These are phyloP conservation scores for Diutina sp. DNA, from an alignment of 1,139 yeast species.

Conservation along the genomic window DNA sequence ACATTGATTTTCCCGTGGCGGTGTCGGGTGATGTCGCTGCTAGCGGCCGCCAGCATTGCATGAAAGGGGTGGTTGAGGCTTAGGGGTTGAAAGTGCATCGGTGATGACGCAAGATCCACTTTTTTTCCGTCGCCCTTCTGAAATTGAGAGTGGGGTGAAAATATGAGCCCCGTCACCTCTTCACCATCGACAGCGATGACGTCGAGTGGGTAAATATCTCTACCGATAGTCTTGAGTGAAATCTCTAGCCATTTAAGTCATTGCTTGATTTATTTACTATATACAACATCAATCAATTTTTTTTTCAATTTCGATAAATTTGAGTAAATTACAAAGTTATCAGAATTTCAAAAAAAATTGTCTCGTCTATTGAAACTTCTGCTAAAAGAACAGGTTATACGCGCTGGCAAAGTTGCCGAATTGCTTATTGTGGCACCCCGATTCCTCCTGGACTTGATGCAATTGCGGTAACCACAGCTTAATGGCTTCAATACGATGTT, in stretches of 20 bases:
- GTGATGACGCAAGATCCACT: background rate
- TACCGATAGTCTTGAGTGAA: background rate
- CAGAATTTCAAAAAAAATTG: too few relatives aligned
- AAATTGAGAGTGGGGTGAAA: background rate
- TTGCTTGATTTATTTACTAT: too few relatives aligned
- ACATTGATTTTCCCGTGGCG: too few relatives aligned
- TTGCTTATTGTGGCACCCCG: constrained; percentile 12
- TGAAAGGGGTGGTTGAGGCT: background rate
- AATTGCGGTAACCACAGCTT: constrained; percentile 65
- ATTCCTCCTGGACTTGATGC: constrained; percentile 22
- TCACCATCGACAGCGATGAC: background rate
- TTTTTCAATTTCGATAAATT: background rate
- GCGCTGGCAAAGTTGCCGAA: background rate
- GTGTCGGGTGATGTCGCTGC: background rate
- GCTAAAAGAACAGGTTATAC: background rate
- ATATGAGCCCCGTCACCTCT: background rate
- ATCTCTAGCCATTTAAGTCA: background rate
- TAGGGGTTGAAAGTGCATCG: background rate
- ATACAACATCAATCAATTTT: too few relatives aligned
- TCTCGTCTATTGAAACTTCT: too few relatives aligned
- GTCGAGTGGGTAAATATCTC: background rate
- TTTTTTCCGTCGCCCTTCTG: background rate
- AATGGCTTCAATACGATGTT: constrained; percentile 58
- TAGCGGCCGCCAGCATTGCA: background rate
- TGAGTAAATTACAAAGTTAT: too few relatives aligned